Percentiles rank a stretch among this genome's conserved stretches.
Conservation (phyloP, 305 asterid species). For the Plantago coronopus region DNA sequence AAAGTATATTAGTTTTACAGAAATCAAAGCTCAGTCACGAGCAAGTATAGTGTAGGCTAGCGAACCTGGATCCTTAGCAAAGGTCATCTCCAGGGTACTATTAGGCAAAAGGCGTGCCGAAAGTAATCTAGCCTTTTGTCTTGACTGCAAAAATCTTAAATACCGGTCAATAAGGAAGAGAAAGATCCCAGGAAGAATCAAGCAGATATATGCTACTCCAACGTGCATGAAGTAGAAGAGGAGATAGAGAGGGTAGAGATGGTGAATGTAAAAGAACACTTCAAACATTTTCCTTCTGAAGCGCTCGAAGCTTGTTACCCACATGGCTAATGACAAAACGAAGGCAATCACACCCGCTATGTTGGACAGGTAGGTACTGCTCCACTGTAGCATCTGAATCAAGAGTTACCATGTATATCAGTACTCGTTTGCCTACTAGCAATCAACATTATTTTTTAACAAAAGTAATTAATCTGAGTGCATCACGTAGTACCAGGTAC, state of each 20-base stretch:
- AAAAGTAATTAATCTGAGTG: not conserved
- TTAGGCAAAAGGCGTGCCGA: slow-evolving; percentile 34
- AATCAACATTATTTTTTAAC: not conserved
- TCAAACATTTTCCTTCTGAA: slow-evolving; percentile 38
- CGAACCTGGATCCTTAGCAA: slow-evolving; percentile 41
- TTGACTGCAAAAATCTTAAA: slow-evolving; percentile 36
- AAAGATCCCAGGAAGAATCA: slow-evolving; percentile 42
- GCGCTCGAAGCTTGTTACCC: slow-evolving; percentile 27
- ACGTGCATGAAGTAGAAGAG: slow-evolving; percentile 40
- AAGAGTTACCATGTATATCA: not conserved
- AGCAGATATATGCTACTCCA: slow-evolving; percentile 35
- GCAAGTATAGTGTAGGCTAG: too few relatives aligned
- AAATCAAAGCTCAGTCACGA: too few relatives aligned
- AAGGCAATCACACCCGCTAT: slow-evolving; percentile 33
- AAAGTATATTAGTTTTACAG: too few relatives aligned
- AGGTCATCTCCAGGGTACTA: slow-evolving; percentile 36
- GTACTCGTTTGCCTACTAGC: too few relatives aligned
- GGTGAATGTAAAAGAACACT: slow-evolving; percentile 37
- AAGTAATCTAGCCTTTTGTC: slow-evolving; percentile 23
- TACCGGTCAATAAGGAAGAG: slow-evolving; percentile 38
- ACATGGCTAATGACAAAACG: slow-evolving; percentile 22
- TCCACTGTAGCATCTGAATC: slow-evolving; percentile 33
- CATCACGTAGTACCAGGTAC: slow-evolving; percentile 5
- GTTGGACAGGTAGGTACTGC: slow-evolving; percentile 21
- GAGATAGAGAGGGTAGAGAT: slow-evolving; percentile 30